phyloP scores from a whole-genome alignment of 257 asterid genomes.

The Mentha longifolia region DNA sequence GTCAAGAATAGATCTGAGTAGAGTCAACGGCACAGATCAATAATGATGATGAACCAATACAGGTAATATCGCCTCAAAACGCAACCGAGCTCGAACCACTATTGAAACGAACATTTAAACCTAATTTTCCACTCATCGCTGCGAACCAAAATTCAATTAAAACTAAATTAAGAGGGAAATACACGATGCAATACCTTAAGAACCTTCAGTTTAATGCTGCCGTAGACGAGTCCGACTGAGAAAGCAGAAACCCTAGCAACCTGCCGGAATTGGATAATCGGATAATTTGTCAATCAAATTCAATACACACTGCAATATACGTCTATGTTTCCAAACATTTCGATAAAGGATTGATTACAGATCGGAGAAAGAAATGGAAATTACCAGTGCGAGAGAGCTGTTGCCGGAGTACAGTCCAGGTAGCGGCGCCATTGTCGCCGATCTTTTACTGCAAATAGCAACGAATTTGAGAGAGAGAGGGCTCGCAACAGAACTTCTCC shows the following conservation, averaged over 20 bases:
- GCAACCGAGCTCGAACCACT: constrained; percentile 2
- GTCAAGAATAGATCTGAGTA: constrained; percentile 28
- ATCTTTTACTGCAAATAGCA: neutral
- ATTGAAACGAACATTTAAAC: neutral
- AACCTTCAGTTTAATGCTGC: constrained; percentile 54
- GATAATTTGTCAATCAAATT: constrained; percentile 6
- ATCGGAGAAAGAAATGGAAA: constrained; percentile 22
- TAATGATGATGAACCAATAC: constrained; percentile 9
- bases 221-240: constrained; percentile 57
- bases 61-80: constrained; percentile 1
- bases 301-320: neutral
- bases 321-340: neutral
- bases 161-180: neutral
- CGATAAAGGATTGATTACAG: neutral
- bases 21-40: constrained; percentile 16
- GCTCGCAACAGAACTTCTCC: neutral
- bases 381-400: constrained; percentile 52
- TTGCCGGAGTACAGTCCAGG: constrained; percentile 56
- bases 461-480: neutral
- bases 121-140: neutral
- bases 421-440: constrained; percentile 46
- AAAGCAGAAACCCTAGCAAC: constrained; percentile 71
- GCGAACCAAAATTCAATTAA: neutral
- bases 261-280: constrained; percentile 37
- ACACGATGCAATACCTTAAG: constrained; percentile 44